Conservation (phyloP, 495 filamentous ascomycete genomes). For the Oleoguttula mirabilis region DNA sequence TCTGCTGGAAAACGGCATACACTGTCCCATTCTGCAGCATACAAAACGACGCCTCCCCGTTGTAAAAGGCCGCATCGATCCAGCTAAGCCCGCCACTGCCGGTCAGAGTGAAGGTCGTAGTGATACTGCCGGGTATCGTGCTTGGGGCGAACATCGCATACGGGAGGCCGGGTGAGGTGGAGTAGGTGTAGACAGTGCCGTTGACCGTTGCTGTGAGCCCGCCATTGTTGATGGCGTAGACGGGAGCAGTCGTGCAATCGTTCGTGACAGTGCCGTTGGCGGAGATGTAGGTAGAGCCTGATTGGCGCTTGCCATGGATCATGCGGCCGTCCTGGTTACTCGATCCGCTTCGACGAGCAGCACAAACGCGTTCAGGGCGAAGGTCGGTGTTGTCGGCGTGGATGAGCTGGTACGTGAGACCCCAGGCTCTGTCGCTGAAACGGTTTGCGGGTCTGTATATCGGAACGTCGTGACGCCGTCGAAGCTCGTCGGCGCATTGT, state of each 20-base stretch:
- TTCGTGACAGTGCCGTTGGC: constrained; percentile 11
- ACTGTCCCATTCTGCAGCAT: too few relatives aligned
- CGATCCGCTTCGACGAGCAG: background rate
- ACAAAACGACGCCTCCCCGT: too few relatives aligned
- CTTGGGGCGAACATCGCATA: constrained; percentile 8
- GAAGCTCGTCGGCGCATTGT: too few relatives aligned
- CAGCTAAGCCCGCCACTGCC: too few relatives aligned
- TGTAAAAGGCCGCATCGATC: too few relatives aligned
- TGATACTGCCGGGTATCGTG: too few relatives aligned
- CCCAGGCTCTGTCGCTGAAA: too few relatives aligned
- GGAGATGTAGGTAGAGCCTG: constrained; percentile 3
- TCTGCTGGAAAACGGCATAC: too few relatives aligned
- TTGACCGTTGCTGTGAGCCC: constrained; percentile 7
- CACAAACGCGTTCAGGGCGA: background rate
- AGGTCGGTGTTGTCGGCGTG: constrained; percentile 1
- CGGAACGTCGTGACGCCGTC: too few relatives aligned
- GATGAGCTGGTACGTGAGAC: too few relatives aligned
- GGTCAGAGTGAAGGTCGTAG: too few relatives aligned
- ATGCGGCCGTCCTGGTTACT: background rate
- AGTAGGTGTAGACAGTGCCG: constrained; percentile 11
- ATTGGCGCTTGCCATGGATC: constrained; percentile 6
- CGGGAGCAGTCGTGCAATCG: constrained; percentile 11
- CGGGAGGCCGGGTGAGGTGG: constrained; percentile 4
- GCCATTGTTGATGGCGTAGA: constrained; percentile 11
- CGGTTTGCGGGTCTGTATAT: too few relatives aligned